These are phyloP conservation scores for Zygotorulaspora sp. DNA, from an alignment of 805 yeast species.

Conservation along the genomic window DNA sequence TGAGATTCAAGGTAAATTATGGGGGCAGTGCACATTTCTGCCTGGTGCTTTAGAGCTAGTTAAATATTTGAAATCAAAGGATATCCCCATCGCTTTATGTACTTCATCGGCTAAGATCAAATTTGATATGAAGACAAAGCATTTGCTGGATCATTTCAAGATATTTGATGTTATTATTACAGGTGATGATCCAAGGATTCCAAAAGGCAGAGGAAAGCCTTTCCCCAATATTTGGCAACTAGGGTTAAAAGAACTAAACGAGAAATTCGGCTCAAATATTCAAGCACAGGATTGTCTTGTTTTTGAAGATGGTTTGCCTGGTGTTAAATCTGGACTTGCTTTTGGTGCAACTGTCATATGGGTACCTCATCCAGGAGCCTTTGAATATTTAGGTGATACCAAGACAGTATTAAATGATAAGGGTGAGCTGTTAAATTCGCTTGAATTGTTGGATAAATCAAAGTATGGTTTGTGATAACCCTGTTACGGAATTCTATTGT, in stretches of 20 bases:
- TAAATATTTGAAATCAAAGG: slow-evolving; percentile 43
- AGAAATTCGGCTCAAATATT: slow-evolving; percentile 44
- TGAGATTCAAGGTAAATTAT: slow-evolving; percentile 46
- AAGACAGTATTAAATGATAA: slow-evolving; percentile 46
- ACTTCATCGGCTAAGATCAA: slow-evolving; percentile 70
- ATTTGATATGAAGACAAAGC: slow-evolving; percentile 67
- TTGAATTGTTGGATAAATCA: slow-evolving; percentile 49
- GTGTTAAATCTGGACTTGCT: slow-evolving; percentile 76
- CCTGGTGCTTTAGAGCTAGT: slow-evolving; percentile 84
- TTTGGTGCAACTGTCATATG: slow-evolving; percentile 87
- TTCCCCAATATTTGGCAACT: slow-evolving; percentile 87
- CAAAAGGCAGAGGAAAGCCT: slow-evolving; percentile 88
- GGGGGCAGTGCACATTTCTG: slow-evolving; percentile 62
- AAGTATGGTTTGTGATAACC: slow-evolving; percentile 41
- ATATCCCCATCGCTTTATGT: slow-evolving; percentile 83
- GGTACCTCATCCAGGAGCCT: slow-evolving; percentile 84
- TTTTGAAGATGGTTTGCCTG: slow-evolving; percentile 95
- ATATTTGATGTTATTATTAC: slow-evolving; percentile 71
- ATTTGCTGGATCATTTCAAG: slow-evolving; percentile 58
- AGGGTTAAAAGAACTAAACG: slow-evolving; percentile 70
- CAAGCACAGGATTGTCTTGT: slow-evolving; percentile 75
- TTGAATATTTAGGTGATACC: slow-evolving; percentile 50
- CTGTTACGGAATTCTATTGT: neutral
- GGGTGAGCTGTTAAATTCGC: slow-evolving; percentile 53
- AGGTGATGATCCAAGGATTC: slow-evolving; percentile 84